Percentiles rank a stretch among this genome's conserved stretches.
Evolutionary conservation across 805 yeast species (phyloP).

Genomic region (Teunomyces atbi): DNA sequence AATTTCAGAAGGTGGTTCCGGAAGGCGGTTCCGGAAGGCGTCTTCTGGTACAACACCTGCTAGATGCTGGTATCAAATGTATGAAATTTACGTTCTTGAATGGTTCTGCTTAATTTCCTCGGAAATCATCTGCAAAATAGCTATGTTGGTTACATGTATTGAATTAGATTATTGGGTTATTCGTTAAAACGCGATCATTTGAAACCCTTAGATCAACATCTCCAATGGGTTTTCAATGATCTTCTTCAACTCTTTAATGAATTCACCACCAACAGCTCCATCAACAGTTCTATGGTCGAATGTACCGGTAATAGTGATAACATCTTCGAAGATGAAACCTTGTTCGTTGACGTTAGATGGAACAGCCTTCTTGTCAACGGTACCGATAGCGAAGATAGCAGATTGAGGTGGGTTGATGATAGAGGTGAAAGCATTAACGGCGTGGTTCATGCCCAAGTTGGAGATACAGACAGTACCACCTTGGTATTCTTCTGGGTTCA

Average conservation of each 20-base stretch:
- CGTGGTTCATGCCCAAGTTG: conserved; percentile 97
- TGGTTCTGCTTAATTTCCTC: too few relatives aligned
- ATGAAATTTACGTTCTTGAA: too few relatives aligned
- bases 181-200: neutral
- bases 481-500: conserved; percentile 95
- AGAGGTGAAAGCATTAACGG: conserved; percentile 90
- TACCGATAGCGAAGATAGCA: conserved; percentile 91
- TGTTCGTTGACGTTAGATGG: conserved; percentile 88
- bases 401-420: conserved; percentile 98
- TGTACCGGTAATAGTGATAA: conserved; percentile 90
- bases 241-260: conserved; percentile 87
- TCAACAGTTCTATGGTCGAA: conserved; percentile 97
- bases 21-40: neutral
- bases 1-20: neutral
- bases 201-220: conserved; percentile 67
- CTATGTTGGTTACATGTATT: conserved; percentile 1
- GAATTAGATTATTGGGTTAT: neutral
- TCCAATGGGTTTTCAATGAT: conserved; percentile 95
- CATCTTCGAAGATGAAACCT: conserved; percentile 90
- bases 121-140: neutral
- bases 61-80: neutral
- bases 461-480: conserved; percentile 99
- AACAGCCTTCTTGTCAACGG: conserved; percentile 87
- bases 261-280: conserved; percentile 98
- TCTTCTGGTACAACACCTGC: neutral